Conservation (phyloP, 2,329 filamentous ascomycete genomes). For the Allantophomopsis cytisporea region DNA sequence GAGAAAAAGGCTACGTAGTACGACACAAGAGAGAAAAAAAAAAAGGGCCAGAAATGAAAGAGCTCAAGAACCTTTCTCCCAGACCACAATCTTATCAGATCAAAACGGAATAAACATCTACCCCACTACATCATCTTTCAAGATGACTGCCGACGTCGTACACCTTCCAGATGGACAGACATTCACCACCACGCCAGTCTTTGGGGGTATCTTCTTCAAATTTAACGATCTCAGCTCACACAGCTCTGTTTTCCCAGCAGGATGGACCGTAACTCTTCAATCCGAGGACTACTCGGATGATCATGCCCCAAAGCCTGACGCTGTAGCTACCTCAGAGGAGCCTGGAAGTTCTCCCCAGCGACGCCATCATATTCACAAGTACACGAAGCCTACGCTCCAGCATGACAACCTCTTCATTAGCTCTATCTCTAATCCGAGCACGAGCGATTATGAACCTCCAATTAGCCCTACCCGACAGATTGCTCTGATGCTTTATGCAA, state of each 20-base stretch:
- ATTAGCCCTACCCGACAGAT: conserved; percentile 77
- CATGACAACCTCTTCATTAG: conserved; percentile 84
- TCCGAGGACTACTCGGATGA: conserved; percentile 33
- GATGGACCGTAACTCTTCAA: conserved; percentile 82
- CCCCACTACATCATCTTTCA: not conserved
- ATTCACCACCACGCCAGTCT: conserved; percentile 71
- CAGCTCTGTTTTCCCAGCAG: conserved; percentile 62
- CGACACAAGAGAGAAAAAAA: too few relatives aligned
- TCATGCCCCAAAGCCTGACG: conserved; percentile 14
- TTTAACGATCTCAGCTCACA: conserved; percentile 59
- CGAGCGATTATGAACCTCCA: conserved; percentile 64
- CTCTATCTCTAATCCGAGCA: conserved; percentile 75
- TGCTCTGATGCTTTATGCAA: conserved; percentile 93
- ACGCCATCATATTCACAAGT: conserved; percentile 43
- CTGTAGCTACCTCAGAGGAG: conserved; percentile 15
- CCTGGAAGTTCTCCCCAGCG: conserved; percentile 13
- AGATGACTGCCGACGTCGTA: conserved; percentile 27
- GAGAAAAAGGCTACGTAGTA: too few relatives aligned
- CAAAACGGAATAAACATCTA: too few relatives aligned
- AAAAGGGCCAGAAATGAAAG: too few relatives aligned
- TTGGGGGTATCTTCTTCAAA: conserved; percentile 87
- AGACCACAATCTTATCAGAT: too few relatives aligned
- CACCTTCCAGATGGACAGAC: conserved; percentile 80
- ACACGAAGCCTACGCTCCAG: conserved; percentile 58
- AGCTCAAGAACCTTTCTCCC: too few relatives aligned